Evolutionary conservation across 192 early-diverging fungal species (phyloP).

Genomic region (Hyaloraphidium curvatum): DNA sequence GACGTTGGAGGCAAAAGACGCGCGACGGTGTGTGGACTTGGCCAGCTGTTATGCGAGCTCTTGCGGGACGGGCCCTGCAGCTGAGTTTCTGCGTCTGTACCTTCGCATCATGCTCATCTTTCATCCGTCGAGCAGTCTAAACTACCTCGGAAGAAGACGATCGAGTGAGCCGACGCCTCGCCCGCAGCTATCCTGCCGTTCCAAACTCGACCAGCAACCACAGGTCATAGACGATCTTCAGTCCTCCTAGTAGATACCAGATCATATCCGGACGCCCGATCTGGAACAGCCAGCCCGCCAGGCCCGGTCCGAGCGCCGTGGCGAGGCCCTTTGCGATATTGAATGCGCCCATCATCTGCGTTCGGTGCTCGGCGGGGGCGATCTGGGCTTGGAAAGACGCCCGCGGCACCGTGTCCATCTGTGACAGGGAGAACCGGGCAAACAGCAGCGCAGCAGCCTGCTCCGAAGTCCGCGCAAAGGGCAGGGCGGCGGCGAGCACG

Average conservation of each 20-base stretch:
- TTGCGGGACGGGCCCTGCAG: no score
- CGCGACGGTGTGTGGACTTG: no score
- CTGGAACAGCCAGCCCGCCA: slow-evolving; percentile 5
- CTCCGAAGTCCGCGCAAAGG: slow-evolving; percentile 9
- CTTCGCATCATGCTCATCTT: no score
- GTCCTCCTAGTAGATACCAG: slow-evolving; percentile 5
- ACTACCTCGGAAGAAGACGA: no score
- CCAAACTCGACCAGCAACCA: slow-evolving; percentile 8
- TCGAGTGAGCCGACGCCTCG: no score
- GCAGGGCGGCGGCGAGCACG: slow-evolving; percentile 8
- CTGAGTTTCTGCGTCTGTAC: no score
- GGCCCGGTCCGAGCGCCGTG: slow-evolving; percentile 2
- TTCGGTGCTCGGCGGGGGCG: slow-evolving; percentile 5
- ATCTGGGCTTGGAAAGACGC: slow-evolving; percentile 5
- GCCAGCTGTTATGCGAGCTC: no score
- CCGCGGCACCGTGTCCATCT: slow-evolving; percentile 8
- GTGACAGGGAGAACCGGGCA: slow-evolving; percentile 8
- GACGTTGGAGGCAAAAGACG: no score
- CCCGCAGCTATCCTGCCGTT: no score
- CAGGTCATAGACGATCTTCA: slow-evolving; percentile 10
- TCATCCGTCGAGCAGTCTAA: no score
- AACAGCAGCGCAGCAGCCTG: slow-evolving; percentile 7
- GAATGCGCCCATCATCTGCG: slow-evolving; percentile 7
- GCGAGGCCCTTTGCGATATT: slow-evolving; percentile 5
- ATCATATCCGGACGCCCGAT: slow-evolving; percentile 2